These are phyloP conservation scores for Catunica adiposa DNA, from an alignment of 2,329 filamentous ascomycete species.

Conservation along the genomic window DNA sequence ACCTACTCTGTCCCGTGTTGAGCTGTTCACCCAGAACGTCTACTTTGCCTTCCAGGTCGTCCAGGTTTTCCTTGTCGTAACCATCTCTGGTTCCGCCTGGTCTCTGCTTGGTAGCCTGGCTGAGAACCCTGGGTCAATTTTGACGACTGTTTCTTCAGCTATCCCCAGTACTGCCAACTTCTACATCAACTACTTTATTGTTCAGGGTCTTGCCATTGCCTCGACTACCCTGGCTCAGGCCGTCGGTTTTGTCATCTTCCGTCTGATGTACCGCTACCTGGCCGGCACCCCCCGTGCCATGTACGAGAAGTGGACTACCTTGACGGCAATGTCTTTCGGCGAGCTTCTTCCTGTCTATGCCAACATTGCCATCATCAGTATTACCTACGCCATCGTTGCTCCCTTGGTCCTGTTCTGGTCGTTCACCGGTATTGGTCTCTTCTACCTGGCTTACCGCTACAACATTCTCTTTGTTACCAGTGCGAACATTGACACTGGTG, in stretches of 20 bases:
- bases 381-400: conserved; percentile 71
- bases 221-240: conserved; percentile 55
- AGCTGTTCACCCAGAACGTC: conserved; percentile 76
- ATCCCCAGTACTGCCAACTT: conserved; percentile 81
- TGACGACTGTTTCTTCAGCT: conserved; percentile 50
- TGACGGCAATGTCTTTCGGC: conserved; percentile 60
- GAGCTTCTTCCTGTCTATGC: conserved; percentile 60
- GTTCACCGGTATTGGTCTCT: conserved; percentile 55
- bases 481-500: conserved; percentile 68
- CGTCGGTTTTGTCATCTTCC: conserved; percentile 47
- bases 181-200: conserved; percentile 77
- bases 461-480: conserved; percentile 72
- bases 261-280: conserved; percentile 50
- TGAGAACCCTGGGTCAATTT: conserved; percentile 42
- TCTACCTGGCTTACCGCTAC: conserved; percentile 77
- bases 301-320: conserved; percentile 54
- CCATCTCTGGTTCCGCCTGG: conserved; percentile 64
- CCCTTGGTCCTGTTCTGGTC: conserved; percentile 71
- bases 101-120: conserved; percentile 48
- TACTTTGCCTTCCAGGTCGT: conserved; percentile 87
- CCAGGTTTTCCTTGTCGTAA: conserved; percentile 81
- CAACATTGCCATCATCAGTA: conserved; percentile 54
- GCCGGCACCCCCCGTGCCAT: conserved; percentile 64
- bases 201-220: conserved; percentile 70
- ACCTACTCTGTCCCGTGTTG: conserved; percentile 61